These are phyloP conservation scores for Aspergillus incahuasiensis DNA, from an alignment of 495 filamentous ascomycete species.

Conservation along the genomic window DNA sequence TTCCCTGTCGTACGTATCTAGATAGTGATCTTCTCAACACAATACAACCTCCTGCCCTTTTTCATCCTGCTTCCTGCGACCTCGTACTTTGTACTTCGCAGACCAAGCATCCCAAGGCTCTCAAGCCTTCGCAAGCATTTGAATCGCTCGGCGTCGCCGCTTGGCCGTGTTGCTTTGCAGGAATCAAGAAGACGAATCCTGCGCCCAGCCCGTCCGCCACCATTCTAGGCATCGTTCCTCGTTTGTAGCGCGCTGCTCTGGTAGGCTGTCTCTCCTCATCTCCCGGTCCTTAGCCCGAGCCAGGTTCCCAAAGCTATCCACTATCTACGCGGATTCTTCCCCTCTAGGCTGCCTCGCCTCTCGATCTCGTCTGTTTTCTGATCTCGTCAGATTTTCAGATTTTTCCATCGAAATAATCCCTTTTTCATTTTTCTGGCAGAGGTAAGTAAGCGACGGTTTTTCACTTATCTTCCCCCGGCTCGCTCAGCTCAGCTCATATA, in stretches of 20 bases:
- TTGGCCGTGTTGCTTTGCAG: conserved; percentile 8
- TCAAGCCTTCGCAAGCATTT: conserved; percentile 1
- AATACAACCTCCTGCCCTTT: too few species aligned
- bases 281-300: background rate
- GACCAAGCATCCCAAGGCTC: background rate
- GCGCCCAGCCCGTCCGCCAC: background rate
- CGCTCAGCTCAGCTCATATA: background rate
- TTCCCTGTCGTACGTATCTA: background rate
- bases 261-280: conserved; percentile 5
- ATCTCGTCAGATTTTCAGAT: background rate
- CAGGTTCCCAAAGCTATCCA: background rate
- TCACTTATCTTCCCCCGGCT: background rate
- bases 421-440: conserved; percentile 1
- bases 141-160: conserved; percentile 4
- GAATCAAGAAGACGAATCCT: background rate
- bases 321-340: background rate
- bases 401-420: background rate
- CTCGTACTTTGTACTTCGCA: too few species aligned
- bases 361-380: background rate
- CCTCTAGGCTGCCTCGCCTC: background rate
- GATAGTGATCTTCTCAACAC: background rate
- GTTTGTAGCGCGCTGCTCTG: background rate
- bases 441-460: background rate
- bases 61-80: background rate
- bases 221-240: background rate